A percentile compares a stretch with the other conserved stretches of the same genome.
These are phyloP conservation scores for Pyricularia sp. DNA, from an alignment of 2,329 filamentous ascomycete genomes.

Conservation along the genomic window DNA sequence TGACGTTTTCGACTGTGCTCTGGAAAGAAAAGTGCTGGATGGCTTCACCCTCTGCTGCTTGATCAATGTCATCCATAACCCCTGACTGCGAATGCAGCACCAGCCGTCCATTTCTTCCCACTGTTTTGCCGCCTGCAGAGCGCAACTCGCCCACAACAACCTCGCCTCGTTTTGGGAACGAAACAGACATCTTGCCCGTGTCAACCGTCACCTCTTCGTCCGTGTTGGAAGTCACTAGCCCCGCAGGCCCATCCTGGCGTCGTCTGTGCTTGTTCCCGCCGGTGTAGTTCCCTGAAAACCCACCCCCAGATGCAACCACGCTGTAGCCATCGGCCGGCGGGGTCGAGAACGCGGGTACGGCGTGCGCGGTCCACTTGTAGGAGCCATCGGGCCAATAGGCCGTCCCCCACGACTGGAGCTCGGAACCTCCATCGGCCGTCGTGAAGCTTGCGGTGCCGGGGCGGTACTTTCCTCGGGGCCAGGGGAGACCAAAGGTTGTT, in stretches of 20 bases:
- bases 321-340: neutral
- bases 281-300: neutral
- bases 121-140: slow-evolving; percentile 24
- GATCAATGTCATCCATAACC: slow-evolving; percentile 20
- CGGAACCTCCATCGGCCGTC: neutral
- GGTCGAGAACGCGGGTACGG: slow-evolving; percentile 23
- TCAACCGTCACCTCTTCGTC: slow-evolving; percentile 26
- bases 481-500: slow-evolving; percentile 7
- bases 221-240: slow-evolving; percentile 16
- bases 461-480: slow-evolving; percentile 4
- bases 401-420: slow-evolving; percentile 41
- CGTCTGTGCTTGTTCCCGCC: slow-evolving; percentile 14
- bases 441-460: neutral
- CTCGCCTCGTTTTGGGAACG: slow-evolving; percentile 29
- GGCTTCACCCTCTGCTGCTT: slow-evolving; percentile 18
- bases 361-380: slow-evolving; percentile 48
- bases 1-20: slow-evolving; percentile 36
- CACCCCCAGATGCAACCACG: slow-evolving; percentile 4
- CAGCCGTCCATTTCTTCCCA: slow-evolving; percentile 34
- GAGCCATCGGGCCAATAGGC: slow-evolving; percentile 48
- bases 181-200: slow-evolving; percentile 28
- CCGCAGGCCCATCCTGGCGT: slow-evolving; percentile 27
- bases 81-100: slow-evolving; percentile 38
- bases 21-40: slow-evolving; percentile 32
- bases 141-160: slow-evolving; percentile 25